Evolutionary conservation across 495 filamentous ascomycete species (phyloP), one percentile per base, ranked within the genome.

Genomic region (Penicillium salamii): DNA sequence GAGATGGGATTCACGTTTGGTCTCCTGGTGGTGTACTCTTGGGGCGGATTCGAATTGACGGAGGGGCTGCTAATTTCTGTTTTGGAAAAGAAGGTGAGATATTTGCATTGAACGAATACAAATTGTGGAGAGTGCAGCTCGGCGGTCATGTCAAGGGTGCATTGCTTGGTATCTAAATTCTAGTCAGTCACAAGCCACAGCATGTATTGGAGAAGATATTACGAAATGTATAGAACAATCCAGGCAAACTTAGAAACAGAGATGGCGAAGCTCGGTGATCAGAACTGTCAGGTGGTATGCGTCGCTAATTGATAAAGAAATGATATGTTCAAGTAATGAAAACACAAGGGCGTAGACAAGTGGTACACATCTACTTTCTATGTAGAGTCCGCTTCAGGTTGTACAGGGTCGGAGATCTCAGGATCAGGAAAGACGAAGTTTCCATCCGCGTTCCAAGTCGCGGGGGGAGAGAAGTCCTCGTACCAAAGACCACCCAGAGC

Each of bases 391-490:
- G 21, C 6, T 36, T 39, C 45, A 40, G 45, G 7, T 13, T 31
- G 23, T 12, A 29, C 45, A 2, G 42, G 18, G 15, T 15, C 18
- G 12, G 46, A 9, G 11, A 36, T 29, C 34, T 46, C 40, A 31
- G 49, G 33, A 45, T 52, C 42, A 29, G 41, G 49, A 29, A 52
- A 59, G 28, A 39, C 55, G 28, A 57, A 92, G 17, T 69, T 65
- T 8, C 86, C 84, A 61, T 85, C 70, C 2, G 21, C 61, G 15
- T 71, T 70, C 88, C 90, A 90, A 24, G 70, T 77, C 11, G 85
- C 88, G 0, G 91, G 85, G 45, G 78, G 82, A 11, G 88, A 89
- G 55, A 91, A 96, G 68, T 96, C 91, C 46, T 79, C 82, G 56
- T 76, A 79, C 41, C 68, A 66, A 38, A 81, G 78, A 0, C 87